Conservation (phyloP, 129 eudicot genomes). For the sunflower (Helianthus annuus) region HanXRQr2.0-SUNRISE NC_035433.2:98804861-98805360, state of each 20-base stretch:
- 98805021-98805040: background rate
- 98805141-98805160: background rate
- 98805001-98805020: too few relatives aligned
- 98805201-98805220: constrained; percentile 29
- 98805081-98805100: background rate
- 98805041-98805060: background rate
- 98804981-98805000: too few relatives aligned
- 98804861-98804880: constrained; percentile 20
- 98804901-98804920: too few relatives aligned
- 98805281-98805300: background rate
- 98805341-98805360: background rate
- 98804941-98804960: too few relatives aligned
- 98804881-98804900: background rate
- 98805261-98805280: background rate
- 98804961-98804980: too few relatives aligned
- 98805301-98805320: background rate
- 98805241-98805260: background rate
- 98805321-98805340: background rate
- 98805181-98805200: constrained; percentile 24
- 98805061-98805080: background rate
- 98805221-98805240: constrained; percentile 3
- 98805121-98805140: constrained; percentile 22
- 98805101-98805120: constrained; percentile 13
- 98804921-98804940: too few relatives aligned
- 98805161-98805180: constrained; percentile 12